phyloP scores from a whole-genome alignment of 768 basidiomycete species.

The Mycena kentingensis region DNA sequence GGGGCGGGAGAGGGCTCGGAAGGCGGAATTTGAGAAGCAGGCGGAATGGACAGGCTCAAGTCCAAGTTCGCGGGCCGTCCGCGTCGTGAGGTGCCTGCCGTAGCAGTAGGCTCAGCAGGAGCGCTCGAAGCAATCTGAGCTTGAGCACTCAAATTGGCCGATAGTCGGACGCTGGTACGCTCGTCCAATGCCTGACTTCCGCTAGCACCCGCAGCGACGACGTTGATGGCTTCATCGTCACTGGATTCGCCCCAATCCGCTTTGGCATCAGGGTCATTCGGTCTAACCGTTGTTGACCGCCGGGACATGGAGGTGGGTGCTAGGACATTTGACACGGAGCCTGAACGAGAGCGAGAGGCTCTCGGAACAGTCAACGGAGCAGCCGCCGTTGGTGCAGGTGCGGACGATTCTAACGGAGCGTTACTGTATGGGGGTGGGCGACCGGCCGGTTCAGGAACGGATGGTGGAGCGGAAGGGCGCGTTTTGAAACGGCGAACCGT shows the following conservation, averaged over 20 bases:
- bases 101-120: conserved; percentile 10
- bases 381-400: conserved; percentile 30
- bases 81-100: conserved; percentile 40
- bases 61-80: conserved; percentile 72
- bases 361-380: conserved; percentile 21
- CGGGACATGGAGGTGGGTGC: conserved; percentile 46
- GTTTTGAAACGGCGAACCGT: conserved; percentile 34
- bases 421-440: conserved; percentile 69
- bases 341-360: conserved; percentile 49
- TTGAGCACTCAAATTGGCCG: conserved; percentile 32
- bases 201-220: conserved; percentile 78
- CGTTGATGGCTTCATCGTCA: conserved; percentile 85
- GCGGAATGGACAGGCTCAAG: conserved; percentile 45
- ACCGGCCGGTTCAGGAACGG: conserved; percentile 43
- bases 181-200: conserved; percentile 84
- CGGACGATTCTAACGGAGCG: too few relatives aligned
- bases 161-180: conserved; percentile 65
- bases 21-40: conserved; percentile 33
- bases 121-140: conserved; percentile 30
- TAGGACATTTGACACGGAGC: conserved; percentile 63
- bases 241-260: conserved; percentile 78
- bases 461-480: conserved; percentile 25
- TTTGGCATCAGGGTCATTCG: conserved; percentile 49
- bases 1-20: conserved; percentile 61
- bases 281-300: conserved; percentile 33